These are phyloP conservation scores for Ascochyta rabiei DNA, from an alignment of 2,329 filamentous ascomycete genomes.

Conservation along the genomic window DNA sequence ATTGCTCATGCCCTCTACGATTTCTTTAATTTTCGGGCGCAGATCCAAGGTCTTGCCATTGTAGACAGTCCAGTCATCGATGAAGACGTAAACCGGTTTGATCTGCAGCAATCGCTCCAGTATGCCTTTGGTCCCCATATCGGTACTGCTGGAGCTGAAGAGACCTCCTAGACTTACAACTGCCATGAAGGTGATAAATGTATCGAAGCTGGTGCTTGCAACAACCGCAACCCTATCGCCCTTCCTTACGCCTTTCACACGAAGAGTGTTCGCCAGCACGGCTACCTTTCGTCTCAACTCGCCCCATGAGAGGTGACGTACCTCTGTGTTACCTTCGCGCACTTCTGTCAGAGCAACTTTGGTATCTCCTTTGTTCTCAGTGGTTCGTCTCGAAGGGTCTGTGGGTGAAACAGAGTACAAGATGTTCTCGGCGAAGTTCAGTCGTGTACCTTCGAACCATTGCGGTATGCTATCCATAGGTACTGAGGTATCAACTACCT, in stretches of 20 bases:
- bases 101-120: constrained; percentile 77
- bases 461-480: constrained; percentile 73
- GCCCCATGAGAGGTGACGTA: constrained; percentile 67
- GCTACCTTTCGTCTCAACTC: constrained; percentile 67
- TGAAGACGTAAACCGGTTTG: constrained; percentile 78
- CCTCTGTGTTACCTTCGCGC: constrained; percentile 66
- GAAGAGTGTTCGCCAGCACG: constrained; percentile 68
- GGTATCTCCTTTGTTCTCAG: constrained; percentile 69
- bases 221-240: constrained; percentile 80
- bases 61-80: constrained; percentile 80
- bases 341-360: constrained; percentile 75
- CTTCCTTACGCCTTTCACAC: constrained; percentile 66
- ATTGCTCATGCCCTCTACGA: constrained; percentile 66
- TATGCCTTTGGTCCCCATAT: constrained; percentile 82
- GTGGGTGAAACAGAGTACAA: constrained; percentile 63
- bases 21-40: constrained; percentile 71
- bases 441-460: constrained; percentile 76
- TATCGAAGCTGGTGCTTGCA: constrained; percentile 76
- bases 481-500: constrained; percentile 69
- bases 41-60: constrained; percentile 78
- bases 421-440: constrained; percentile 84
- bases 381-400: constrained; percentile 57
- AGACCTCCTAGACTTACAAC: constrained; percentile 73
- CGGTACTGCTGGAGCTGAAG: constrained; percentile 78
- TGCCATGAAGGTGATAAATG: constrained; percentile 73